Evolutionary conservation across 495 filamentous ascomycete species (phyloP), one percentile per base, ranked within the genome.

Genomic region (Tetracladium marchalianum): DNA sequence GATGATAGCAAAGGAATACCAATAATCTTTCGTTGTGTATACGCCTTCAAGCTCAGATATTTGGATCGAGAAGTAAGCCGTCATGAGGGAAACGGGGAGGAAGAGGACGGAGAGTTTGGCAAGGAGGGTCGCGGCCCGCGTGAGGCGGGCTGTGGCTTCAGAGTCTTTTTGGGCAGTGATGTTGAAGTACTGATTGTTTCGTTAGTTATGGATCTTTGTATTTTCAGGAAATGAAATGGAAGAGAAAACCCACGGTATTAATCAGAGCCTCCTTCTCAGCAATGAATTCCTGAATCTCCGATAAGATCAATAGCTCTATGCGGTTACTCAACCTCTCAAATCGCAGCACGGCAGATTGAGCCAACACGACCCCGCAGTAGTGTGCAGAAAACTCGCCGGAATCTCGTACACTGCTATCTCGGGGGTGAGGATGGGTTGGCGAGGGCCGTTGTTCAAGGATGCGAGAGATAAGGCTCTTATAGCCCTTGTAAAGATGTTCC

Each of bases 111-210:
- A 87, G 37, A 84, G 77, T 57, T 90, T 90, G 19, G 11, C 93
- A 66, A 27, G 22, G 22, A 92, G 65, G 34, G 88, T 85, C n/a
- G 87, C 88, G 49, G 85, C 81, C 24, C 85, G 70, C 0, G 85
- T 90, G 17, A 94, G 71, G 24, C 80, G 75, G 41, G 90, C 86
- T 6, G 89, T 84, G 1, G 81, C 78, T 45, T 82, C 73, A 2
- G 84, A 86, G 64, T 94, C 83, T 55, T 86, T n/a, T 55, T 90
- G 80, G 11, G 87, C 81, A 44, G 86, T 88, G 54, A 94, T 72
- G 65, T 89, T 90, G 73, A 92, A 93, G 62, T 87, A 87, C 83
- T 87, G 39, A 34, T 2, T n/a, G 22, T 7, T 3, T 27, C n/a
- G 22, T 27, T 27, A 27, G 22, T 27, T 27, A 7, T 27, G 22